Evolutionary conservation across 1,284 basidiomycete genomes (phyloP).

Genomic region (Jaminaea rosea): DNA sequence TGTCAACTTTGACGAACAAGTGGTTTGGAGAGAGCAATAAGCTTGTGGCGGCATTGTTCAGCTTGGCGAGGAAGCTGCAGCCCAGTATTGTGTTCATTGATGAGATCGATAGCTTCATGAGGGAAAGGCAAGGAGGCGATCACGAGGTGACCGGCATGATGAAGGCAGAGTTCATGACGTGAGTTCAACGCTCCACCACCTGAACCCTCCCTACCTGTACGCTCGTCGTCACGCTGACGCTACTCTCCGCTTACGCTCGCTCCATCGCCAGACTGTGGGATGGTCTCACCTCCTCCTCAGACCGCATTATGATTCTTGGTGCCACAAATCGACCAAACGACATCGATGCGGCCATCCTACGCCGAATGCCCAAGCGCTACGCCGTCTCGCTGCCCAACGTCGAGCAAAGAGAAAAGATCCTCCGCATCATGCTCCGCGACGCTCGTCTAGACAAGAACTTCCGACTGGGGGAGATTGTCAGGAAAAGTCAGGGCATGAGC

Average conservation of each 20-base stretch:
- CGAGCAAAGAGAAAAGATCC: constrained; percentile 76
- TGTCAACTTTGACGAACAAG: constrained; percentile 53
- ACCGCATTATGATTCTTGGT: constrained; percentile 82
- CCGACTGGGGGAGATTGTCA: constrained; percentile 61
- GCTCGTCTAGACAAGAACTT: constrained; percentile 56
- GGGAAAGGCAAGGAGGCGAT: constrained; percentile 74
- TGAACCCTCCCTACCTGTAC: constrained; percentile 8
- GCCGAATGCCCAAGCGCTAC: constrained; percentile 97
- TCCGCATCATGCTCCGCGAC: constrained; percentile 60
- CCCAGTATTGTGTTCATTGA: constrained; percentile 73
- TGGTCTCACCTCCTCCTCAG: constrained; percentile 71
- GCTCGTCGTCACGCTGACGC: not conserved
- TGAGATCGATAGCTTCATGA: constrained; percentile 78
- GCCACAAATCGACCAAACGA: constrained; percentile 92
- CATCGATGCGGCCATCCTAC: constrained; percentile 88
- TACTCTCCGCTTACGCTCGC: not conserved
- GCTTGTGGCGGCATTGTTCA: constrained; percentile 71
- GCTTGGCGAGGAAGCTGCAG: constrained; percentile 64
- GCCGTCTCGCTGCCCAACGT: constrained; percentile 71
- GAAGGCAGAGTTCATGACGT: constrained; percentile 99
- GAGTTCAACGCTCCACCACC: constrained; percentile 45
- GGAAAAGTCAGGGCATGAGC: constrained; percentile 67
- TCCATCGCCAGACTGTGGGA: constrained; percentile 71
- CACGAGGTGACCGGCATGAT: constrained; percentile 99
- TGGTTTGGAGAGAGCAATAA: constrained; percentile 99